Conservation (phyloP, 2,329 filamentous ascomycete genomes). For the Penicillium psychrosexuale region DNA sequence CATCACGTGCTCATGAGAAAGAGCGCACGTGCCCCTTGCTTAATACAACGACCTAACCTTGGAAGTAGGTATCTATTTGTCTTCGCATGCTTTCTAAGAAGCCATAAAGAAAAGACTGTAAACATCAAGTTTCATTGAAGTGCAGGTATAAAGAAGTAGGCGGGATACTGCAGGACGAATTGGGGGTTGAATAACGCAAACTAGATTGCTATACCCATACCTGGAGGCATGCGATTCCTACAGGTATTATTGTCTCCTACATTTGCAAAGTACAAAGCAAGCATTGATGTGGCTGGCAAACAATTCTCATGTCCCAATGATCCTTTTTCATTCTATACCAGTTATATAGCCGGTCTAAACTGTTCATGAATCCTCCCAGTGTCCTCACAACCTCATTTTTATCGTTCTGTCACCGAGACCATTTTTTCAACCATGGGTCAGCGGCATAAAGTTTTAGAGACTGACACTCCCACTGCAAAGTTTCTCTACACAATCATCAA, state of each 20-base stretch:
- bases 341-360: neutral
- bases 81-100: neutral
- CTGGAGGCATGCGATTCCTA: neutral
- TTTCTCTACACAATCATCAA: conserved; percentile 57
- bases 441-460: conserved; percentile 45
- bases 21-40: neutral
- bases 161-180: neutral
- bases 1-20: neutral
- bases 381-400: neutral
- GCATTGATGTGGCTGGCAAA: neutral
- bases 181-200: neutral
- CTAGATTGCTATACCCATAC: neutral
- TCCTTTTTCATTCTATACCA: neutral
- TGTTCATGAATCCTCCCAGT: neutral
- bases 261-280: neutral
- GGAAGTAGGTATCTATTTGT: neutral
- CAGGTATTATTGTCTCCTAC: neutral
- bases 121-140: neutral
- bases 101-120: neutral
- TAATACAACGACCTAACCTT: neutral
- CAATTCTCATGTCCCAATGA: neutral
- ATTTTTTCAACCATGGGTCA: conserved; percentile 30
- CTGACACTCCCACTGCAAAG: conserved; percentile 49
- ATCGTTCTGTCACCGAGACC: neutral
- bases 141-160: neutral